phyloP scores from a whole-genome alignment of 148 eudicot species.

The Spergularia bocconei region DNA sequence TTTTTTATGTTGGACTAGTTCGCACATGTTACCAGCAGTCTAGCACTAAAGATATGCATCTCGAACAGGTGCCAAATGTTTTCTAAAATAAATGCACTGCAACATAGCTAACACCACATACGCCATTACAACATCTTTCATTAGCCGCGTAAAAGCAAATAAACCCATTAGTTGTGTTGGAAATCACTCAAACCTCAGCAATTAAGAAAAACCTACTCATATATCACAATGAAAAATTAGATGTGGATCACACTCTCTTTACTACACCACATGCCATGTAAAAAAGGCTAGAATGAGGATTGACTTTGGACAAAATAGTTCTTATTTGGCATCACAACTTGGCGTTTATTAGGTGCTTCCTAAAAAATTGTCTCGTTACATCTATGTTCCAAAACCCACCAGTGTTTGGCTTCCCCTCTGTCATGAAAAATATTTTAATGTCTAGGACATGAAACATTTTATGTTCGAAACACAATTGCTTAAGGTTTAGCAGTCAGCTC shows the following conservation, averaged over 20 bases:
- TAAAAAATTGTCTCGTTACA: neutral
- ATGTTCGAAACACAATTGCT: too few relatives aligned
- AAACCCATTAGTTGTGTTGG: too few relatives aligned
- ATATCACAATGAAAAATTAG: neutral
- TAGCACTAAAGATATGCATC: too few relatives aligned
- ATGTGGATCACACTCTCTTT: neutral
- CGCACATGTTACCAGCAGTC: too few relatives aligned
- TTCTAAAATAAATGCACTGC: too few relatives aligned
- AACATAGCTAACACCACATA: too few relatives aligned
- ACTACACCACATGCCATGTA: neutral
- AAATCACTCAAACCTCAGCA: too few relatives aligned
- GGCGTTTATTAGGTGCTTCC: neutral
- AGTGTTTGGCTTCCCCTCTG: neutral
- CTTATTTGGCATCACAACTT: neutral
- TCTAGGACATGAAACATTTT: neutral
- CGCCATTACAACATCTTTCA: too few relatives aligned
- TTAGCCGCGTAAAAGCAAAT: too few relatives aligned
- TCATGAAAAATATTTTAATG: neutral
- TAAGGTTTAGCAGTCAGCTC: neutral
- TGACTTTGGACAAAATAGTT: neutral
- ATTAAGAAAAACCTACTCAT: neutral
- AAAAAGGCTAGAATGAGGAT: neutral
- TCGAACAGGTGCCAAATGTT: too few relatives aligned
- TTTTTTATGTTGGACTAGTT: too few relatives aligned
- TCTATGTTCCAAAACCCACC: neutral